phyloP scores from a whole-genome alignment of 1,284 basidiomycete genomes.

The Irpex rosettiformis region DNA sequence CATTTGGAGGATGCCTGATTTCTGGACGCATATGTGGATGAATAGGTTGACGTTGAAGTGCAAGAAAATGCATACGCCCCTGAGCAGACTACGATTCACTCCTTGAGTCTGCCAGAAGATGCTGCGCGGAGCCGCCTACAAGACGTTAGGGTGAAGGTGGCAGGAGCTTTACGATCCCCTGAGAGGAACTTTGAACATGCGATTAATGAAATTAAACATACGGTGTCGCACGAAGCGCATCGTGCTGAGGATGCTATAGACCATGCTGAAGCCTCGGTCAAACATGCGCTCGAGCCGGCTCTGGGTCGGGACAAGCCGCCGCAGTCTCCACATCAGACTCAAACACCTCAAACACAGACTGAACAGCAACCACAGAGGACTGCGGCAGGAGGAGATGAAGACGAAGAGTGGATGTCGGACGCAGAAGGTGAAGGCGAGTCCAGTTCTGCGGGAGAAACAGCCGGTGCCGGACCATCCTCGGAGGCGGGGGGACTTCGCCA shows the following conservation, averaged over 20 bases:
- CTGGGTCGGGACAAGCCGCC: background rate
- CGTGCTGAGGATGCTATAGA: constrained; percentile 18
- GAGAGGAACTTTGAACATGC: constrained; percentile 29
- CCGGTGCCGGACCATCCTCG: constrained; percentile 3
- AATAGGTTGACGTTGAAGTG: constrained; percentile 61
- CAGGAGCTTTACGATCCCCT: background rate
- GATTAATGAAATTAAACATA: constrained; percentile 29
- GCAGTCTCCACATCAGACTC: background rate
- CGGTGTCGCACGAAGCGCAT: constrained; percentile 16
- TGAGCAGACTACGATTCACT: constrained; percentile 23
- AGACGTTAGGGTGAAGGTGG: background rate
- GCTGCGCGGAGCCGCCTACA: constrained; percentile 14
- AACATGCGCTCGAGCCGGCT: constrained; percentile 16
- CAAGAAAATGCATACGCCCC: constrained; percentile 41
- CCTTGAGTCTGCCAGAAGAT: constrained; percentile 25
- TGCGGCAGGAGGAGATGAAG: constrained; percentile 29
- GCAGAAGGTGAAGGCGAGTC: constrained; percentile 15
- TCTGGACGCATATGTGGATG: background rate
- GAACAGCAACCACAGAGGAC: background rate
- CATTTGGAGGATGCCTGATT: constrained; percentile 8
- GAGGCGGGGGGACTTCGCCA: constrained; percentile 1
- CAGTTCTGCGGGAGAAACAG: background rate
- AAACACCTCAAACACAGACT: background rate
- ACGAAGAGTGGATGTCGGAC: constrained; percentile 49
- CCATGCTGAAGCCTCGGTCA: constrained; percentile 22